Evolutionary conservation across 257 asterid genomes (phyloP), one percentile per base, ranked within the genome.

Genomic region (Nicotiana benthamiana): DNA sequence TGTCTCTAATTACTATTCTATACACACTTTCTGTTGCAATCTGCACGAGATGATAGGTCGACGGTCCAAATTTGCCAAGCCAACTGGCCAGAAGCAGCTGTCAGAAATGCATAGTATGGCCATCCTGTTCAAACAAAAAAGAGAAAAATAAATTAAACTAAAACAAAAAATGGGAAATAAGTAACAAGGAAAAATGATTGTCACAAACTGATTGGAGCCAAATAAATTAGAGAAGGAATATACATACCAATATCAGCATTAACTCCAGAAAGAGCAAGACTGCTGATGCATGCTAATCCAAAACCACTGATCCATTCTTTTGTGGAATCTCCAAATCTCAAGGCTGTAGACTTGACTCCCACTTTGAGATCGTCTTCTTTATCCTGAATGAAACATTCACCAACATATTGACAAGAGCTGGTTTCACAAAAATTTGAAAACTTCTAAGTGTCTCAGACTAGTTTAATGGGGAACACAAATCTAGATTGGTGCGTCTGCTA

Each of bases 261-360:
- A 80, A 53, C 83, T 84, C 99, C 99, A 60, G 92, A 86, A 20
- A 92, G 86, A 79, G 92, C 93, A 80, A 95, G 92, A 92, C 97
- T 83, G 75, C 90, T 82, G 54, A 93, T 88, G 83, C 95, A 92
- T 76, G 95, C 97, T n/a, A 90, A 62, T 75, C 95, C 98, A 83
- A 95, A 92, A 24, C 93, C 92, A 84, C 90, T 60, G 56, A 91
- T 81, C 98, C 99, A 93, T 77, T 87, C 77, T 87, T 92, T 95
- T 8, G 97, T 93, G 24, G 93, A 90, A 83, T 92, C 92, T 36
- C 97, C 98, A 85, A 95, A 92, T 84, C 93, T 83, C 84, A 95
- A 85, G 61, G 99, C 99, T 5, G 99, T 92, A 52, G 99, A 95
- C 88, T 93, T 95, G 74, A 95, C 95, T 48, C 99, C 98, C 61